phyloP scores from a whole-genome alignment of 2,329 filamentous ascomycete species.

The Exophiala dermatitidis region DNA sequence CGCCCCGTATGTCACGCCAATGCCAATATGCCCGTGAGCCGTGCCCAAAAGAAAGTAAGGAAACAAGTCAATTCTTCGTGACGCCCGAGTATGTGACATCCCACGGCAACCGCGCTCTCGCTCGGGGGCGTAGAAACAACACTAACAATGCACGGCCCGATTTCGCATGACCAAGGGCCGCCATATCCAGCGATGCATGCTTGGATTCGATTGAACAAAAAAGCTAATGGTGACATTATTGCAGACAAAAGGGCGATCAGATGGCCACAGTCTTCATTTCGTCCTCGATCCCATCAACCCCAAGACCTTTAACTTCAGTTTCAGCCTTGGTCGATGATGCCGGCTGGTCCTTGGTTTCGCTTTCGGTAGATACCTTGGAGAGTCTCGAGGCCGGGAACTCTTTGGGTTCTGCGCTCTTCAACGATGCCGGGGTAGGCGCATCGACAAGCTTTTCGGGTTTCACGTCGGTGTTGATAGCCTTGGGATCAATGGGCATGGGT shows the following conservation, averaged over 20 bases:
- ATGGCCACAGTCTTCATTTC: constrained; percentile 45
- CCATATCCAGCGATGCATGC: constrained; percentile 14
- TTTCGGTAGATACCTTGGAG: constrained; percentile 19
- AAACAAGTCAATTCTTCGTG: background rate
- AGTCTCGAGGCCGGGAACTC: constrained; percentile 24
- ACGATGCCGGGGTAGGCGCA: constrained; percentile 23
- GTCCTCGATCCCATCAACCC: constrained; percentile 34
- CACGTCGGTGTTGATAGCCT: constrained; percentile 23
- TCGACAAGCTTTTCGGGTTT: constrained; percentile 25
- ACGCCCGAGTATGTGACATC: background rate
- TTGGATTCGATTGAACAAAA: background rate
- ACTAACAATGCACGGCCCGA: background rate
- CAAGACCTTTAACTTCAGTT: constrained; percentile 32
- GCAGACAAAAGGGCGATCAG: constrained; percentile 25
- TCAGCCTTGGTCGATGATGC: constrained; percentile 29
- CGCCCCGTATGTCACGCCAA: too few relatives aligned
- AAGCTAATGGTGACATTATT: constrained; percentile 4
- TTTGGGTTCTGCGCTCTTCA: constrained; percentile 19
- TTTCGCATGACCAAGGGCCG: constrained; percentile 6
- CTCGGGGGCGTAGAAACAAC: background rate
- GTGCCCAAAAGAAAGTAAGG: background rate
- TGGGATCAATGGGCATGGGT: constrained; percentile 31
- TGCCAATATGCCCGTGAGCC: background rate
- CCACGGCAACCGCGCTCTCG: background rate
- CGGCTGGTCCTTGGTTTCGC: constrained; percentile 30